Percentiles rank a stretch among this genome's conserved stretches.
Conservation (phyloP, 1,284 basidiomycete species). For the Pisolithus thermaeus region DNA sequence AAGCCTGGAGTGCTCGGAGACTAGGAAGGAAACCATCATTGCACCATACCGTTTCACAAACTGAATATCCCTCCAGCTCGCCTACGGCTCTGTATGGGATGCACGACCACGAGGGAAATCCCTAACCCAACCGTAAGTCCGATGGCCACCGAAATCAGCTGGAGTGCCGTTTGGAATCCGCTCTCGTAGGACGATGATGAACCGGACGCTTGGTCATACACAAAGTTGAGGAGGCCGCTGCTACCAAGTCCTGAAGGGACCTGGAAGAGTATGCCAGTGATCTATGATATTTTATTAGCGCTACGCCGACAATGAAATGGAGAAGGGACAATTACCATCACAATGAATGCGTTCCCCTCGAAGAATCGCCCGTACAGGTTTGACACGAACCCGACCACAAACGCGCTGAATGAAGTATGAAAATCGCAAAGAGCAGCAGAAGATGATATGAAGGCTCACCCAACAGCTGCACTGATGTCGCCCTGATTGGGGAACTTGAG, state of each 20-base stretch:
- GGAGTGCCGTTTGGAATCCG: conserved; percentile 63
- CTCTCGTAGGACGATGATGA: conserved; percentile 53
- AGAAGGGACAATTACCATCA: conserved; percentile 49
- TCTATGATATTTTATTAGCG: conserved; percentile 30
- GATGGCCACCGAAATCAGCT: conserved; percentile 58
- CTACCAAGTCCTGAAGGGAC: conserved; percentile 83
- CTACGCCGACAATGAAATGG: not conserved
- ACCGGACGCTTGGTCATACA: conserved; percentile 45
- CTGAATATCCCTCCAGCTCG: conserved; percentile 48
- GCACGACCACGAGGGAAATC: conserved; percentile 51
- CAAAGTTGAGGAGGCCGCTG: conserved; percentile 79
- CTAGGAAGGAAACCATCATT: too few species aligned
- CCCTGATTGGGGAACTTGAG: conserved; percentile 63
- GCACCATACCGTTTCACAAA: conserved; percentile 8
- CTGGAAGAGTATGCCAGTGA: conserved; percentile 83
- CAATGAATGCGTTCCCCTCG: conserved; percentile 71
- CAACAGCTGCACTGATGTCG: conserved; percentile 71
- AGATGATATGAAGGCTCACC: conserved; percentile 30
- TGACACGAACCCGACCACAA: conserved; percentile 78
- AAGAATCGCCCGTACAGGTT: conserved; percentile 83
- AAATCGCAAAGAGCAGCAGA: not conserved
- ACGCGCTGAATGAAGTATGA: conserved; percentile 45
- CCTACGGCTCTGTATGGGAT: conserved; percentile 52
- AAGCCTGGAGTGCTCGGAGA: too few species aligned
- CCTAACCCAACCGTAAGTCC: conserved; percentile 72